Base-by-base conservation (phyloP, 352 stramenopile species). In the Pythium aristosporum region DNA sequence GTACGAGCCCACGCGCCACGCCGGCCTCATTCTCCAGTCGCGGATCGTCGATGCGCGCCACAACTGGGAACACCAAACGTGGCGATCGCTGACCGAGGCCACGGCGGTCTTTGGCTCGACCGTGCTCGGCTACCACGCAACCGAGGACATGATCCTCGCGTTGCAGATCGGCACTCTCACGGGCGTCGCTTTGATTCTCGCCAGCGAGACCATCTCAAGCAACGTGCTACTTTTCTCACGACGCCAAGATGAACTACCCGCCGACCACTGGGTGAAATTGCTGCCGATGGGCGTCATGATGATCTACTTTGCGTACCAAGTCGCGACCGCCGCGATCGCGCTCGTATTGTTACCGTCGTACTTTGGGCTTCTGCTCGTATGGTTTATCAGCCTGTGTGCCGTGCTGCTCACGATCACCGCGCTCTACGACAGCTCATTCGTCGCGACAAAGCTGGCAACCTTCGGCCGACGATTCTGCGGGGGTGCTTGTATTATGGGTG, bases 241-340 rank as follows among this genome's bases (percentile, higher is more conserved):
- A 12, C 55, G 65, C 18, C 71, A 73, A 16, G 71, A 82, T 23
- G 74, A 79, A 47, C 76, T 89, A 44, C 82, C 76, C 1, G 68
- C 70, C 10, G 81, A 92, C 34, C 80, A 94, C 67, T 94, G 82
- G 83, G 76, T 92, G 42, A 94, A 94, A 62, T 50, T 92, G 12
- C 66, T 87, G 32, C 83, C 85, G 3, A 53, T 87, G 28, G 65
- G 81, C 10, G 77, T 85, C 20, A 89, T 89, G 76, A 74, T 88
- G 63, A 47, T 83, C 11, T 90, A 82, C 46, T 87, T 89, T 49
- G 63, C 70, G 44, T 69, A 65, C n/a, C 82, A 84, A 74, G 73
- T 89, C 9, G 78, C 81, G 52, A 65, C 58, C 10, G 79, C 73
- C 1, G 68, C 76, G 8, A 65, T 88, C 47, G 70, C 75, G 16